Base-by-base conservation (phyloP, 2,329 filamentous ascomycete genomes). In the Chaetoscypha palmicola region DNA sequence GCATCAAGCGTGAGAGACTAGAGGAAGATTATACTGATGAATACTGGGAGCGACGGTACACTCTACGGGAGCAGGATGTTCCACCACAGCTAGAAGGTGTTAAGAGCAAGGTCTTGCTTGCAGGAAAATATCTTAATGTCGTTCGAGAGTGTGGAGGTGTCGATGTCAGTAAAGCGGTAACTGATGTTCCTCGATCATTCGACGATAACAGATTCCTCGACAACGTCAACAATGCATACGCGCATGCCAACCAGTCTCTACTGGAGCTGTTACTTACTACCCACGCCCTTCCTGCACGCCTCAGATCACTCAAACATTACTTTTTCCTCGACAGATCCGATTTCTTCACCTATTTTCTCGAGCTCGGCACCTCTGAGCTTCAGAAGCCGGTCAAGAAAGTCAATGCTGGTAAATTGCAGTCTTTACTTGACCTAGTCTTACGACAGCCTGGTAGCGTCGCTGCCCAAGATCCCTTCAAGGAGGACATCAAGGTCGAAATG, bases 21-120 rank as follows among this genome's bases (percentile, higher is more conserved):
- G 89, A 97, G 60, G 83, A 95, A 61, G 92, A 98, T 63, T 98
- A 97, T 59, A 98, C 91, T 0, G 92, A 98, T 63, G 92, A 98
- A 60, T 98, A 98, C 64, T 98, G 92, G 92, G 92, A 98, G 63
- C 88, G 94, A 60, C 77, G 92, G 51, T 98, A 98, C 62, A 97
- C 92, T 3, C 84, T 98, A 50, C 83, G 92, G 47, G 88, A 95
- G 49, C 81, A 87, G 38, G 86, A 95, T 48, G 82, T 97, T 1
- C 92, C 92, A 2, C 90, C 91, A 7, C 92, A 98, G 61, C 76
- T 98, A 3, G 85, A 92, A 61, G 81, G 77, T 21, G 84, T 97
- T 54, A 92, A 92, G 62, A 90, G 94, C 55, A 96, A 96, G 65
- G 91, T 97, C 1, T 72, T 98, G 2, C 73, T 98, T 24, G 92